Percentiles rank a stretch among this genome's conserved stretches.
These are phyloP conservation scores for Vanrija pseudolonga DNA, from an alignment of 1,284 basidiomycete genomes.

Conservation along the genomic window DNA sequence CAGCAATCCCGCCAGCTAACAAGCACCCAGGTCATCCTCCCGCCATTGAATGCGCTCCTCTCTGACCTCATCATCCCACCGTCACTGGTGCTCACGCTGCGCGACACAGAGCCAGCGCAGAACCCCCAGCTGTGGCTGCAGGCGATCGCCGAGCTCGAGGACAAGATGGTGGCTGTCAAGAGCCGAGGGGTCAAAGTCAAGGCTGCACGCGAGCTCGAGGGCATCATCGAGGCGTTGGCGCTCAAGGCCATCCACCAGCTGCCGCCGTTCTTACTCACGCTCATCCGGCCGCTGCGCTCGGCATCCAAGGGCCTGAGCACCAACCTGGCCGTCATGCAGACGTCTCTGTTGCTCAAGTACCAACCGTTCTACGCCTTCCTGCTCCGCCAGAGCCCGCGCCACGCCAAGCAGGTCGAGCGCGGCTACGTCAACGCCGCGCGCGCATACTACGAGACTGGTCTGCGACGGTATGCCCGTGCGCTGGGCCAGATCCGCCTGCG, in stretches of 20 bases:
- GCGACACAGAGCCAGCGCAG: conserved; percentile 70
- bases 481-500: conserved; percentile 70
- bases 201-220: conserved; percentile 73
- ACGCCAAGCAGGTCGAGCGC: conserved; percentile 84
- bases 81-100: conserved; percentile 67
- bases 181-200: conserved; percentile 65
- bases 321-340: conserved; percentile 90
- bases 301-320: conserved; percentile 63
- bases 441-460: conserved; percentile 93
- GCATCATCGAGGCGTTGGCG: conserved; percentile 77
- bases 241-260: conserved; percentile 84
- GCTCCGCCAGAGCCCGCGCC: conserved; percentile 70
- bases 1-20: no score
- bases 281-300: conserved; percentile 79
- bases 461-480: conserved; percentile 81
- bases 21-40: conserved; percentile 72
- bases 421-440: conserved; percentile 80
- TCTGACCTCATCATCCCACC: conserved; percentile 80
- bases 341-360: conserved; percentile 80
- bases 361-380: conserved; percentile 80
- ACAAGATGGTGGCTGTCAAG: conserved; percentile 64
- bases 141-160: conserved; percentile 74
- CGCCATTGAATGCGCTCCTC: conserved; percentile 74
- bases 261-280: conserved; percentile 75
- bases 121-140: conserved; percentile 71